Conservation (phyloP, 345 rosid genomes). For the Hypericum perforatum region DNA sequence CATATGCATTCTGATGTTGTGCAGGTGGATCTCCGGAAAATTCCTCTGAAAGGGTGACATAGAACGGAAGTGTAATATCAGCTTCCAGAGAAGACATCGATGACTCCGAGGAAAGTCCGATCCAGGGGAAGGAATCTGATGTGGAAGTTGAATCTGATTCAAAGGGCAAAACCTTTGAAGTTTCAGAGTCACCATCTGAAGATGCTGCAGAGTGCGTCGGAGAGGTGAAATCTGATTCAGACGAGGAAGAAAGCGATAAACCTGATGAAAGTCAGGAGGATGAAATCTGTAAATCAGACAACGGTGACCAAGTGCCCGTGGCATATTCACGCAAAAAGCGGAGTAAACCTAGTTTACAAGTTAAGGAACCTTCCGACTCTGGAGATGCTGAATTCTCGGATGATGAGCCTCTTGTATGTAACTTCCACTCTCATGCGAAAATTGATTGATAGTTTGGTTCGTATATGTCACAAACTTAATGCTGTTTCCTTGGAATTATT, state of each 20-base stretch:
- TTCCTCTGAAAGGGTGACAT: conserved; percentile 24
- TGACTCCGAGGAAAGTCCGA: conserved; percentile 25
- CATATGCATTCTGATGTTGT: conserved; percentile 4
- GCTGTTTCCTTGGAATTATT: neutral
- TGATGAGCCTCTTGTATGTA: conserved; percentile 83
- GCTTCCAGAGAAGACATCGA: conserved; percentile 25
- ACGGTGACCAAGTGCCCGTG: conserved; percentile 13
- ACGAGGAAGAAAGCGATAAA: conserved; percentile 32
- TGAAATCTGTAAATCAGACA: conserved; percentile 30
- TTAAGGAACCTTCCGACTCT: conserved; percentile 14
- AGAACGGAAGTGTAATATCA: conserved; percentile 20
- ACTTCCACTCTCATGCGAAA: conserved; percentile 1
- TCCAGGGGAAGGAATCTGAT: conserved; percentile 27
- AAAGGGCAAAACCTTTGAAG: conserved; percentile 26
- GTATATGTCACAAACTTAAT: conserved; percentile 8
- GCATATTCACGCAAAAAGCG: conserved; percentile 20
- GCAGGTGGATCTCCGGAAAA: conserved; percentile 37
- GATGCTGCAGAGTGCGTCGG: conserved; percentile 25
- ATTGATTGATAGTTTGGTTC: neutral
- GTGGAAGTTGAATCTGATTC: conserved; percentile 39
- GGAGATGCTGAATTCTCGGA: conserved; percentile 57
- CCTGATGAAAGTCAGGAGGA: conserved; percentile 33
- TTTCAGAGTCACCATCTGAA: conserved; percentile 17
- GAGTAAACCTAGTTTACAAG: conserved; percentile 14
- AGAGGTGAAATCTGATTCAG: conserved; percentile 22